Evolutionary conservation across 768 basidiomycete species (phyloP).

Genomic region (Antrodiella citrinella): DNA sequence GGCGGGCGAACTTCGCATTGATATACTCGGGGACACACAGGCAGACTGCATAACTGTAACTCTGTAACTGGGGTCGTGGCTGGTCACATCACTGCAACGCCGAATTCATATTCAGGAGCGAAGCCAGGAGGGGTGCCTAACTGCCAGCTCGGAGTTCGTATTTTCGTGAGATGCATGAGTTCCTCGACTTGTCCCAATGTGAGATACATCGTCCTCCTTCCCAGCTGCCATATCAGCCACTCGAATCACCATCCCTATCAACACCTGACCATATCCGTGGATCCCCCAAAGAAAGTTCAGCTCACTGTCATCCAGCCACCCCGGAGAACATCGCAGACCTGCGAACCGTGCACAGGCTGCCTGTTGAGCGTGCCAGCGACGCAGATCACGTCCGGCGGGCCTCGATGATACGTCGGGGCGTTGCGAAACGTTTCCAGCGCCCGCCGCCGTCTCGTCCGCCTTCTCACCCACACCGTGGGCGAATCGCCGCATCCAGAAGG

Average conservation of each 20-base stretch:
- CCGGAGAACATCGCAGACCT: constrained; percentile 8
- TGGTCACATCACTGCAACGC: constrained; percentile 13
- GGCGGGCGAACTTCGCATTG: neutral
- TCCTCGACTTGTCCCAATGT: constrained; percentile 10
- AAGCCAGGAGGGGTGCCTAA: constrained; percentile 15
- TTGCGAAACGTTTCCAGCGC: neutral
- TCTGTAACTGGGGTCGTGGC: neutral
- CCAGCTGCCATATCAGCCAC: constrained; percentile 13
- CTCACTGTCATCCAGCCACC: neutral
- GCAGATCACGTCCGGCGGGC: neutral
- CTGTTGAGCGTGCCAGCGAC: neutral
- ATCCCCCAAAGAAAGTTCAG: constrained; percentile 2
- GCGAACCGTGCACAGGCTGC: neutral
- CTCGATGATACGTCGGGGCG: neutral
- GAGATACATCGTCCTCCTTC: constrained; percentile 5
- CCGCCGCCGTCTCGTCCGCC: neutral
- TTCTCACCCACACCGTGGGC: constrained; percentile 2
- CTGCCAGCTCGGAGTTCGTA: constrained; percentile 17
- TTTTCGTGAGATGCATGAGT: constrained; percentile 7
- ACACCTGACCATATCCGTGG: constrained; percentile 9
- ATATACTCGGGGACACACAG: neutral
- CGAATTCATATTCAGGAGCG: constrained; percentile 13
- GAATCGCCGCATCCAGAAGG: constrained; percentile 1
- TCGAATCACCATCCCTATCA: constrained; percentile 11
- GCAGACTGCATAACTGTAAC: neutral